Conservation (phyloP, 805 yeast species). For the Nakazawaea populi region DNA sequence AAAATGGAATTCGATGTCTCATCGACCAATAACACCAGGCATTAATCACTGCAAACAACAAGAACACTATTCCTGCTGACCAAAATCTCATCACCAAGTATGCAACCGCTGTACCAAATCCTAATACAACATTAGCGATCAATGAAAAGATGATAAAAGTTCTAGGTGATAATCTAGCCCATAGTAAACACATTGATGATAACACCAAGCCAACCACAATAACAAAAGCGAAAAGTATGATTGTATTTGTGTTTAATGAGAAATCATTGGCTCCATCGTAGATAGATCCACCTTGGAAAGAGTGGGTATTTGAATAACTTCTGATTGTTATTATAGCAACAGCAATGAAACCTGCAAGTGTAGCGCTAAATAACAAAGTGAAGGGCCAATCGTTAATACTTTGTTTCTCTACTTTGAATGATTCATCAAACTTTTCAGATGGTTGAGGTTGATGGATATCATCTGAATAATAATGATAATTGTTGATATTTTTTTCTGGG, state of each 20-base stretch:
- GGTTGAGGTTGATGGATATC: slow-evolving; percentile 5
- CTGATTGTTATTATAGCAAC: slow-evolving; percentile 64
- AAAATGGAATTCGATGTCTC: slow-evolving; percentile 65
- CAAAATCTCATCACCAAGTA: slow-evolving; percentile 64
- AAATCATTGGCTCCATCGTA: slow-evolving; percentile 48
- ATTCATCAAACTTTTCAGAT: slow-evolving; percentile 51
- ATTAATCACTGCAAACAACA: slow-evolving; percentile 56
- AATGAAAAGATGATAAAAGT: slow-evolving; percentile 66
- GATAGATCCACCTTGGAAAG: slow-evolving; percentile 57
- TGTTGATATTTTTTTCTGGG: slow-evolving; percentile 1
- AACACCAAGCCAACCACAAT: slow-evolving; percentile 54
- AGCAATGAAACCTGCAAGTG: slow-evolving; percentile 61
- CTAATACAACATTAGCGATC: slow-evolving; percentile 57
- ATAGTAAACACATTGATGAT: slow-evolving; percentile 46
- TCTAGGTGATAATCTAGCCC: slow-evolving; percentile 62
- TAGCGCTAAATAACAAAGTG: slow-evolving; percentile 40
- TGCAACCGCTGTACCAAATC: slow-evolving; percentile 72
- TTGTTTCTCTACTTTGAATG: slow-evolving; percentile 60
- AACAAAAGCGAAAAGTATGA: slow-evolving; percentile 62
- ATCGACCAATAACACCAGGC: slow-evolving; percentile 72
- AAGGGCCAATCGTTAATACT: slow-evolving; percentile 69
- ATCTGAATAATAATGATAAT: slow-evolving; percentile 11
- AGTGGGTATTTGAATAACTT: slow-evolving; percentile 52
- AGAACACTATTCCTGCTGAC: slow-evolving; percentile 74
- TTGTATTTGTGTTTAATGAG: slow-evolving; percentile 69